Conservation (phyloP, 768 basidiomycete species). For the Polyporus arcularius region DNA sequence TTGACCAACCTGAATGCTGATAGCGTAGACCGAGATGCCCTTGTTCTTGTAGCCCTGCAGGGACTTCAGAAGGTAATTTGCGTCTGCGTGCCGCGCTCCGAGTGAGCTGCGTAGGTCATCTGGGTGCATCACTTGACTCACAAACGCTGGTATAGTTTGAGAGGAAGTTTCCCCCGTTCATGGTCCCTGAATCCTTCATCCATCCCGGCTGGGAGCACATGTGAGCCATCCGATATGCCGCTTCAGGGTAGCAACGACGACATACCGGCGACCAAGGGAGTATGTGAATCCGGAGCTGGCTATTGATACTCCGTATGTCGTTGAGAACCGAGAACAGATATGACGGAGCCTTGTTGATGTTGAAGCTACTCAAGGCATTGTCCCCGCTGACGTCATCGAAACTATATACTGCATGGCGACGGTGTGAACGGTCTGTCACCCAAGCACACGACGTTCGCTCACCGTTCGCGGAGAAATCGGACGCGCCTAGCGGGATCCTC, state of each 20-base stretch:
- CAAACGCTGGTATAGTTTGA: conserved; percentile 49
- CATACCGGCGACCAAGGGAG: conserved; percentile 77
- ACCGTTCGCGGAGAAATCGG: conserved; percentile 69
- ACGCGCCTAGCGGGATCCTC: conserved; percentile 69
- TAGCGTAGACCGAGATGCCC: conserved; percentile 63
- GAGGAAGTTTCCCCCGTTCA: conserved; percentile 65
- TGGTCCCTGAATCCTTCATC: conserved; percentile 72
- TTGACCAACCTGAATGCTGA: conserved; percentile 50
- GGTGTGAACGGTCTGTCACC: neutral
- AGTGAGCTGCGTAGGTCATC: neutral
- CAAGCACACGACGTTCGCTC: conserved; percentile 14
- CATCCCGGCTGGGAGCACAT: conserved; percentile 59
- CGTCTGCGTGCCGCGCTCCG: conserved; percentile 43
- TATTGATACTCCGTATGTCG: conserved; percentile 65
- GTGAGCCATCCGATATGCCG: neutral
- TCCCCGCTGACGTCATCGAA: conserved; percentile 67
- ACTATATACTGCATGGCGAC: conserved; percentile 53
- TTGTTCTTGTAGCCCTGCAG: conserved; percentile 67
- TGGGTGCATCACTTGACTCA: conserved; percentile 32
- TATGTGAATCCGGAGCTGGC: conserved; percentile 53
- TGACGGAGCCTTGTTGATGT: conserved; percentile 57
- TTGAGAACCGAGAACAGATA: conserved; percentile 62
- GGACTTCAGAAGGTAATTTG: conserved; percentile 70
- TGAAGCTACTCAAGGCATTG: conserved; percentile 57
- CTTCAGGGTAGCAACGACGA: neutral